These are phyloP conservation scores for Chalciporus sp. DNA, from an alignment of 1,284 basidiomycete genomes.

Conservation along the genomic window DNA sequence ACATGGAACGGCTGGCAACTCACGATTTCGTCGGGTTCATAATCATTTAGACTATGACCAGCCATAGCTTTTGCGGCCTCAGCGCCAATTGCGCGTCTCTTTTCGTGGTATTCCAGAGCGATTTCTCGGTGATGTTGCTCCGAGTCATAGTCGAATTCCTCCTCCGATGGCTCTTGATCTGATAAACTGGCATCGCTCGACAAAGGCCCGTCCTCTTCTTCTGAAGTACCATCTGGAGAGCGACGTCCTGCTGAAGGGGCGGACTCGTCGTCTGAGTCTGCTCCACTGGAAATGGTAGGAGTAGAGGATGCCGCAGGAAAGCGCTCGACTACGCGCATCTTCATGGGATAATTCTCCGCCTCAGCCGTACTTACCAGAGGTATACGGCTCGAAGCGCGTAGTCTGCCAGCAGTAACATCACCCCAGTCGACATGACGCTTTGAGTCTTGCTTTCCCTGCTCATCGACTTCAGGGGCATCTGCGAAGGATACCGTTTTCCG, in stretches of 20 bases:
- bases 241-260: conserved; percentile 32
- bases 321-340: conserved; percentile 68
- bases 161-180: conserved; percentile 40
- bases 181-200: conserved; percentile 28
- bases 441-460: conserved; percentile 3
- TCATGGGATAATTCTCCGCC: conserved; percentile 56
- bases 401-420: conserved; percentile 52
- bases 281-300: conserved; percentile 17
- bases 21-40: conserved; percentile 50
- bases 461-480: conserved; percentile 33
- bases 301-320: conserved; percentile 35
- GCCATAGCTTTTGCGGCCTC: conserved; percentile 54
- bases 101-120: conserved; percentile 68
- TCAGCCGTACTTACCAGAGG: conserved; percentile 42
- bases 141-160: conserved; percentile 57
- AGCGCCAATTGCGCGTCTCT: conserved; percentile 56
- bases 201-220: conserved; percentile 12
- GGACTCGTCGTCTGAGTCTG: conserved; percentile 56
- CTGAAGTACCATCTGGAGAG: conserved; percentile 18
- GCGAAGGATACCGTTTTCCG: conserved; percentile 72
- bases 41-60: conserved; percentile 44
- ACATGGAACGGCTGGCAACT: conserved; percentile 20
- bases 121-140: conserved; percentile 72
- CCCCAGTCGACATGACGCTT: conserved; percentile 47
- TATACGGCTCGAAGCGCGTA: conserved; percentile 43